These are phyloP conservation scores for Iberis amara DNA, from an alignment of 441 rosid genomes.

Conservation along the genomic window DNA sequence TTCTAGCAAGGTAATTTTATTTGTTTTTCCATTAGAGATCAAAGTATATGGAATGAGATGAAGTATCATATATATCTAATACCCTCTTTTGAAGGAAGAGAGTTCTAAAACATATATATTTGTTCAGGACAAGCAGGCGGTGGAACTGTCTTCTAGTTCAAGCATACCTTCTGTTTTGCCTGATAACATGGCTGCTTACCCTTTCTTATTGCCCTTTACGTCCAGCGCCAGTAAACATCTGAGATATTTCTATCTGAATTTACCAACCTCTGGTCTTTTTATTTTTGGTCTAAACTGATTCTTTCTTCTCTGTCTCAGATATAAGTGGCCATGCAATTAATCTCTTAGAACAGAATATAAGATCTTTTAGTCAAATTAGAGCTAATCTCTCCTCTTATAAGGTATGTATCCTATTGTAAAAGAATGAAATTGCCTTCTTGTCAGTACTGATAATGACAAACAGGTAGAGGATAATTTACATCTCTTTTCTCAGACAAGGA, in stretches of 20 bases:
- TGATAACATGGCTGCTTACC: conserved; percentile 50
- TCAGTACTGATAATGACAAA: conserved; percentile 18
- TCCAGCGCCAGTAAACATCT: conserved; percentile 39
- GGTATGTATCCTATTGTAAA: conserved; percentile 33
- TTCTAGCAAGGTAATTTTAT: conserved; percentile 73
- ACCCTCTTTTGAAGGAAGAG: background rate
- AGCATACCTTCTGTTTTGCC: conserved; percentile 41
- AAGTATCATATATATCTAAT: conserved; percentile 37
- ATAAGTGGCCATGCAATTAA: conserved; percentile 46
- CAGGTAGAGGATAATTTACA: conserved; percentile 85
- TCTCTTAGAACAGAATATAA: conserved; percentile 71
- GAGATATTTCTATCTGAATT: conserved; percentile 10
- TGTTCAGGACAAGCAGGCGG: conserved; percentile 76
- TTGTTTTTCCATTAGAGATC: conserved; percentile 24
- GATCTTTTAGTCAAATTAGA: conserved; percentile 63
- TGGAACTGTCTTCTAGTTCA: conserved; percentile 54
- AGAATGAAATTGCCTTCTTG: background rate
- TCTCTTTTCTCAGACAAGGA: conserved; percentile 64
- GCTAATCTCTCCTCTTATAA: conserved; percentile 63
- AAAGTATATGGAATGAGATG: conserved; percentile 29
- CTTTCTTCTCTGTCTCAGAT: conserved; percentile 25
- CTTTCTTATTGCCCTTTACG: conserved; percentile 40
- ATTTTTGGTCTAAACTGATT: background rate
- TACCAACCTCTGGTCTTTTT: background rate
- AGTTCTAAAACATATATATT: conserved; percentile 41